Base-by-base conservation (phyloP, 768 basidiomycete genomes). In the Kondoa malvinella region DNA sequence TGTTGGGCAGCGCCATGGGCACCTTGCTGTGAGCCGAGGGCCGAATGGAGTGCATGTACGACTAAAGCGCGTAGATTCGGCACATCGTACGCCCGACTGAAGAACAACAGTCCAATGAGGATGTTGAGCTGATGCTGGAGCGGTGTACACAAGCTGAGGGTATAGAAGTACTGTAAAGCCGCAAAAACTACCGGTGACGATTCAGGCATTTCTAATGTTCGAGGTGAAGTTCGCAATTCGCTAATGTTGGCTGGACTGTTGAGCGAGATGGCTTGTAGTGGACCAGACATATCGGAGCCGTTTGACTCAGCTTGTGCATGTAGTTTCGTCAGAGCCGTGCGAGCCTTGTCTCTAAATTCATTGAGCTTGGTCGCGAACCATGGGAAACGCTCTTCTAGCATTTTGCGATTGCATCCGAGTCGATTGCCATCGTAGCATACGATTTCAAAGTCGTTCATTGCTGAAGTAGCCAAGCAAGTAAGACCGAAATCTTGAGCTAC, bases 111-210 rank as follows among this genome's bases (percentile, higher is more conserved):
- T 71, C 90, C 88, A 73, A 87, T 87, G 59, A 97, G 81, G 30
- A 96, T 87, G 1, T 90, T 86, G 2, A 90, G 88, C 4, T 88
- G 85, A 73, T 90, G 89, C 76, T 99, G 94, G 57, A 95, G 81
- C 3, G 89, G 88, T 0, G 94, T 97, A 66, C 89, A 80, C 34
- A 99, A 81, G 1, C 87, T 83, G 65, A 86, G 81, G 0, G 91
- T 84, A 78, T 97, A 96, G 70, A 99, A 84, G 78, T 96, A 99
- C 77, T 99, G 92, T 71, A 96, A 77, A 65, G 96, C 79, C 4
- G 92, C 94, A 66, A 92, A 79, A 1, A 87, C 86, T 72, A 95
- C 85, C 0, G 91, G 86, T 74, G 88, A 94, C 1, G 91, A 85
- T 74, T 95, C 92, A 1, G 91, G 89, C 27, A 97, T 80, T 69